phyloP scores from a whole-genome alignment of 2,329 filamentous ascomycete genomes.

The Colletotrichum sp. region DNA sequence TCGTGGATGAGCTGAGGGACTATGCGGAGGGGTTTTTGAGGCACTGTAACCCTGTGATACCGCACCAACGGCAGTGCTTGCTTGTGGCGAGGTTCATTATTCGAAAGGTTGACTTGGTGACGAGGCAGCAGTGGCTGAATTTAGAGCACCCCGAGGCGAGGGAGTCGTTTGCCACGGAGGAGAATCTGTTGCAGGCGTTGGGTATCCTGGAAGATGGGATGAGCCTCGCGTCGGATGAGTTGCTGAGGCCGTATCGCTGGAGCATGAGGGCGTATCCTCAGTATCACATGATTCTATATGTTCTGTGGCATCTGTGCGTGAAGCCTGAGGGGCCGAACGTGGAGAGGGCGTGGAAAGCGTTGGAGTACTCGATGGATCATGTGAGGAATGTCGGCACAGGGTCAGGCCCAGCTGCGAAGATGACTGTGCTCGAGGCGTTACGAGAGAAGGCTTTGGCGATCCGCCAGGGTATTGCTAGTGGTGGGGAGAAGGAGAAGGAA shows the following conservation, averaged over 20 bases:
- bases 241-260: slow-evolving; percentile 43
- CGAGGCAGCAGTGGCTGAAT: slow-evolving; percentile 30
- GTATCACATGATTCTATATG: slow-evolving; percentile 47
- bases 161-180: slow-evolving; percentile 29
- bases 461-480: slow-evolving; percentile 9
- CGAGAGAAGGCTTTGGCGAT: slow-evolving; percentile 32
- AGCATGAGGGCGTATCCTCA: slow-evolving; percentile 43
- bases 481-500: background rate
- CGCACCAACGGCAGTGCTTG: slow-evolving; percentile 39
- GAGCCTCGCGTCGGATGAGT: slow-evolving; percentile 35
- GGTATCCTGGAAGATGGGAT: slow-evolving; percentile 36
- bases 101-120: slow-evolving; percentile 39
- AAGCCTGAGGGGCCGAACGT: slow-evolving; percentile 33
- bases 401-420: slow-evolving; percentile 28
- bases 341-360: slow-evolving; percentile 36
- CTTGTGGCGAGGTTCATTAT: slow-evolving; percentile 32
- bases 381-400: slow-evolving; percentile 15
- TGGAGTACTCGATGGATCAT: slow-evolving; percentile 10
- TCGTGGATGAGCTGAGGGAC: slow-evolving; percentile 46
- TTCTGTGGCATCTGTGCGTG: slow-evolving; percentile 48
- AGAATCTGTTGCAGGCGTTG: slow-evolving; percentile 37
- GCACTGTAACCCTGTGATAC: slow-evolving; percentile 58
- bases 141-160: slow-evolving; percentile 24
- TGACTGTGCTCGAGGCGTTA: slow-evolving; percentile 33
- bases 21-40: slow-evolving; percentile 52